Evolutionary conservation across 2,329 filamentous ascomycete genomes (phyloP).

Genomic region (Onygenales sp.): DNA sequence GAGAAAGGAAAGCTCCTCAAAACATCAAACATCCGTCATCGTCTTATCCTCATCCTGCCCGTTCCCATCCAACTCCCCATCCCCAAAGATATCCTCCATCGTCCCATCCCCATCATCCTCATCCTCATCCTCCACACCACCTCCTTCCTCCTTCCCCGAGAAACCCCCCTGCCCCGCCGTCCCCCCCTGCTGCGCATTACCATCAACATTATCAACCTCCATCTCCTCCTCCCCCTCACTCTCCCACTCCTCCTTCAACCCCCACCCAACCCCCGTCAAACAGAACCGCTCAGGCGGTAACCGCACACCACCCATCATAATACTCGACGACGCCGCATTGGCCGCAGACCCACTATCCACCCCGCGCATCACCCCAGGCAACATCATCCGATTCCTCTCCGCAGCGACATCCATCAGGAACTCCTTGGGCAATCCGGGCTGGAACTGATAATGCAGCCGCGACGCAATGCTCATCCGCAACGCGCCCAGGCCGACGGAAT

Average conservation of each 20-base stretch:
- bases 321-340: constrained; percentile 14
- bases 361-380: constrained; percentile 46
- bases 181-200: constrained; percentile 17
- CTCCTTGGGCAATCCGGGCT: constrained; percentile 50
- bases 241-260: constrained; percentile 49
- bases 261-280: constrained; percentile 48
- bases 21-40: constrained; percentile 33
- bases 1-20: background rate
- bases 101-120: constrained; percentile 37
- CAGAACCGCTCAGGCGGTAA: constrained; percentile 55
- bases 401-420: constrained; percentile 50
- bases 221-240: constrained; percentile 42
- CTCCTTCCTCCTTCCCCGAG: constrained; percentile 21
- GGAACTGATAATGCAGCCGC: constrained; percentile 52
- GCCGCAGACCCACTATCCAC: constrained; percentile 11
- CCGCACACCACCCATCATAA: constrained; percentile 43
- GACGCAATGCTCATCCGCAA: constrained; percentile 53
- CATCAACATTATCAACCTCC: constrained; percentile 4
- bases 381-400: constrained; percentile 44
- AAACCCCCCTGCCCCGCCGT: constrained; percentile 10
- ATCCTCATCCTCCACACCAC: constrained; percentile 22
- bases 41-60: constrained; percentile 28
- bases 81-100: constrained; percentile 41
- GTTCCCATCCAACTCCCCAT: constrained; percentile 26
- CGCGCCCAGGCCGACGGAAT: constrained; percentile 45